These are phyloP conservation scores for Wickerhamiella azyma DNA, from an alignment of 805 yeast species.

Conservation along the genomic window DNA sequence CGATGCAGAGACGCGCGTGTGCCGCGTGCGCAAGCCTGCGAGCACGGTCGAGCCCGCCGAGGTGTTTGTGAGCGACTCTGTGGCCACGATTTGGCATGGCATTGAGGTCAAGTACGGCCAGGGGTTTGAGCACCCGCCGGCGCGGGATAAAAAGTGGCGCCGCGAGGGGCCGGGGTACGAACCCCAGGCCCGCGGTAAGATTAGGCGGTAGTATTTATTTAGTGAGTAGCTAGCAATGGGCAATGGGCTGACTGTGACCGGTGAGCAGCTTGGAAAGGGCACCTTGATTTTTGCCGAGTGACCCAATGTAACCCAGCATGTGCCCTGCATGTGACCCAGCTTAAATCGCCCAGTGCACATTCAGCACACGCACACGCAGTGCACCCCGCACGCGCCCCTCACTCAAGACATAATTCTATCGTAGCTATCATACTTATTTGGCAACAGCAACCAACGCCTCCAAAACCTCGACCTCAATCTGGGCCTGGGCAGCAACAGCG, in stretches of 20 bases:
- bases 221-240: neutral
- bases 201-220: neutral
- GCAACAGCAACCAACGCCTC: constrained; percentile 83
- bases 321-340: too few species aligned
- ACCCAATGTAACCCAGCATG: too few species aligned
- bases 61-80: neutral
- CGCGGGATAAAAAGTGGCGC: neutral
- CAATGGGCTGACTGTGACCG: too few species aligned
- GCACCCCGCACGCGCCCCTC: too few species aligned
- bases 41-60: neutral
- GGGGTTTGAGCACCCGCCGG: neutral
- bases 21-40: neutral
- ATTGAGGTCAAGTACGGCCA: neutral
- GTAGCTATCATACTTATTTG: constrained; percentile 33
- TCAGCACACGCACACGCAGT: neutral
- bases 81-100: constrained; percentile 4
- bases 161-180: neutral
- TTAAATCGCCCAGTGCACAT: too few species aligned
- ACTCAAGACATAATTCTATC: neutral
- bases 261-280: too few species aligned
- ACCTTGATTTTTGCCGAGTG: too few species aligned
- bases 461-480: constrained; percentile 87
- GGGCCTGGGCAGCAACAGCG: constrained; percentile 83
- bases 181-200: neutral
- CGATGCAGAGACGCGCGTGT: neutral